Conservation (phyloP, 1,139 yeast genomes). For the Geotrichum klebahnii region DNA sequence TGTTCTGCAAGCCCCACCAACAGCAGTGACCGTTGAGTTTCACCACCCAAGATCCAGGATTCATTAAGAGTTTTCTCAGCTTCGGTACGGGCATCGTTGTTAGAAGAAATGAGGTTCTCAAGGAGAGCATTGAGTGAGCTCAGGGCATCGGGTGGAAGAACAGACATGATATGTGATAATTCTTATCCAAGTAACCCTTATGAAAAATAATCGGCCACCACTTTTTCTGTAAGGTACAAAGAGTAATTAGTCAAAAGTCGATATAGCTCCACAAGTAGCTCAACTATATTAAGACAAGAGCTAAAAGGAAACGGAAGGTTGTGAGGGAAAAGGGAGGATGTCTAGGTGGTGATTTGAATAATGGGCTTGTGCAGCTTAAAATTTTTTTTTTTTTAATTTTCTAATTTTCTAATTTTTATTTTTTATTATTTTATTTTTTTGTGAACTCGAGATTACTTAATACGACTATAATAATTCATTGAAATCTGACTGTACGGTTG, state of each 20-base stretch:
- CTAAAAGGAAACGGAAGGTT: not conserved
- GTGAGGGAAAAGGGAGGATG: not conserved
- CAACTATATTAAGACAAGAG: not conserved
- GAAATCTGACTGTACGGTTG: not conserved
- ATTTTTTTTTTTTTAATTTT: slow-evolving; percentile 3
- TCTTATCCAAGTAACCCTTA: slow-evolving; percentile 11
- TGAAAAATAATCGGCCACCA: slow-evolving; percentile 3
- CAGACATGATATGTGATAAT: slow-evolving; percentile 27
- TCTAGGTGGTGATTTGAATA: not conserved
- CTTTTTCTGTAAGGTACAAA: not conserved
- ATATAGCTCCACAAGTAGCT: not conserved
- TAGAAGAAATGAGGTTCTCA: slow-evolving; percentile 68
- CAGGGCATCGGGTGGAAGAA: slow-evolving; percentile 58
- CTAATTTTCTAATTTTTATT: not conserved
- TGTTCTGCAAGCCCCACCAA: slow-evolving; percentile 80
- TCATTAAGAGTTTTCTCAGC: slow-evolving; percentile 73
- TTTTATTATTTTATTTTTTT: not conserved
- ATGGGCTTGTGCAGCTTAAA: slow-evolving; percentile 6
- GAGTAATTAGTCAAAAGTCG: not conserved
- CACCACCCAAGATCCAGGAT: slow-evolving; percentile 58
- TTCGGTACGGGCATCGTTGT: slow-evolving; percentile 64
- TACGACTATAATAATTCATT: not conserved
- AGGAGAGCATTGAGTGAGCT: slow-evolving; percentile 56
- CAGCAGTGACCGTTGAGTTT: slow-evolving; percentile 58
- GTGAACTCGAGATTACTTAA: not conserved